Conservation (phyloP, 2,329 filamentous ascomycete species). For the Laburnicola sp. region DNA sequence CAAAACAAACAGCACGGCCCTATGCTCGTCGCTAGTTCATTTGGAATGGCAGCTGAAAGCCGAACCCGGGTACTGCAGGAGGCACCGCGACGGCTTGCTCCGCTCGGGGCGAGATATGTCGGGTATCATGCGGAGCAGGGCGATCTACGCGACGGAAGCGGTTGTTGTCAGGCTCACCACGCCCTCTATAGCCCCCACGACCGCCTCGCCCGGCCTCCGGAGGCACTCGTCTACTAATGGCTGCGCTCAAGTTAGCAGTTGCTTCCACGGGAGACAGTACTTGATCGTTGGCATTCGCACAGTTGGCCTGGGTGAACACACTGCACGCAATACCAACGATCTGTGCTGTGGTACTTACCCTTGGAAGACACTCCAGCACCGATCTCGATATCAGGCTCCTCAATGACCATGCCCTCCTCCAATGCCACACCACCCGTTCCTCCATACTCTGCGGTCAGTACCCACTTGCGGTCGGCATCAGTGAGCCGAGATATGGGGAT, state of each 20-base stretch:
- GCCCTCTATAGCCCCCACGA: constrained; percentile 17
- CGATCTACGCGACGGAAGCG: constrained; percentile 38
- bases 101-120: constrained; percentile 39
- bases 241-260: constrained; percentile 24
- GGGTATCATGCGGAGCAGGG: constrained; percentile 30
- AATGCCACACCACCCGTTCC: constrained; percentile 85
- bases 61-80: constrained; percentile 59
- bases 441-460: constrained; percentile 89
- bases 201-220: constrained; percentile 33
- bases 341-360: constrained; percentile 48
- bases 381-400: constrained; percentile 98
- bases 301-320: no score
- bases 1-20: background rate
- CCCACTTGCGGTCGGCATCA: constrained; percentile 96
- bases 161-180: constrained; percentile 16
- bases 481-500: constrained; percentile 93
- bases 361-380: constrained; percentile 97
- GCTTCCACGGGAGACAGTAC: background rate
- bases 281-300: no score
- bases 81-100: constrained; percentile 54
- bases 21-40: background rate
- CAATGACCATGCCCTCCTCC: constrained; percentile 81
- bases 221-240: constrained; percentile 43
- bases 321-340: no score
- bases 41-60: constrained; percentile 47